phyloP scores from a whole-genome alignment of 257 asterid species.

The Mitragyna speciosa region DNA sequence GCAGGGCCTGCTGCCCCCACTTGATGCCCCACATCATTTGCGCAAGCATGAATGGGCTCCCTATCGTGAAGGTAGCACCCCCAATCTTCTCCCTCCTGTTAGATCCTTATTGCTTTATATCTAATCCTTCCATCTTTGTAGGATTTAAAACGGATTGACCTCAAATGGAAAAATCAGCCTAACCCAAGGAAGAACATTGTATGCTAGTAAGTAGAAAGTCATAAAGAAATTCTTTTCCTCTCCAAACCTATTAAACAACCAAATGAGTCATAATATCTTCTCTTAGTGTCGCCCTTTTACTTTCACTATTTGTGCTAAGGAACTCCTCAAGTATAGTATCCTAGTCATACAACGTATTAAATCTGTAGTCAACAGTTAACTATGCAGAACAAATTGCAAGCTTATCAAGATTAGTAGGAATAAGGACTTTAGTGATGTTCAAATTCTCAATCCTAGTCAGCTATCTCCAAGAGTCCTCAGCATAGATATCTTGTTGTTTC shows the following conservation, averaged over 20 bases:
- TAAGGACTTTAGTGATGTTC: neutral
- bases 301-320: neutral
- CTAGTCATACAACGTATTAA: neutral
- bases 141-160: neutral
- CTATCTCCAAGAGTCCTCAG: neutral
- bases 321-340: neutral
- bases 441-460: neutral
- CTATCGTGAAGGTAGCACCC: constrained; percentile 82
- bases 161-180: neutral
- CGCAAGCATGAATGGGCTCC: constrained; percentile 97
- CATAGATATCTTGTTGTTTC: neutral
- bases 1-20: constrained; percentile 91
- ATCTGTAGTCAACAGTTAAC: neutral
- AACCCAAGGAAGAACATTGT: neutral
- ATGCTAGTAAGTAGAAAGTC: neutral
- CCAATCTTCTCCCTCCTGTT: neutral
- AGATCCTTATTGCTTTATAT: neutral
- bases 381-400: neutral
- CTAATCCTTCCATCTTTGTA: no score
- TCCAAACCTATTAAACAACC: neutral
- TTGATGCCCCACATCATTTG: constrained; percentile 95
- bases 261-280: neutral
- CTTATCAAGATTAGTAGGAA: neutral
- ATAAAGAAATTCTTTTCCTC: neutral
- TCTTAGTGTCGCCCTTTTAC: neutral